A percentile compares a stretch with the other conserved stretches of the same genome.
These are phyloP conservation scores for Lentinula sp. DNA, from an alignment of 768 basidiomycete species.

Conservation along the genomic window DNA sequence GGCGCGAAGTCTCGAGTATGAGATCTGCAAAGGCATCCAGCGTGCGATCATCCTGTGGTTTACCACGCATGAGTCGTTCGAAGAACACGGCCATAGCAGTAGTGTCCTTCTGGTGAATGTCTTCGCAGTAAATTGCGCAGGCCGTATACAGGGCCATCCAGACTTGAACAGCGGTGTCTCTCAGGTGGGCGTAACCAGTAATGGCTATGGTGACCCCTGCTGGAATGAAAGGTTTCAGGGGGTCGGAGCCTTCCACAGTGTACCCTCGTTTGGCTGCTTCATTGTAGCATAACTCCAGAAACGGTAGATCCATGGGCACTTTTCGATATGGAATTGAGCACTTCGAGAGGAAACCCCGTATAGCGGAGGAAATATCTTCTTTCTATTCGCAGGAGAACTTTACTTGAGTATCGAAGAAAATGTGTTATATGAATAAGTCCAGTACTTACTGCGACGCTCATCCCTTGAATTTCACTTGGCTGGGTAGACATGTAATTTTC, in stretches of 20 bases:
- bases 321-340: constrained; percentile 4
- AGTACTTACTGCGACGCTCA: neutral
- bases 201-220: constrained; percentile 22
- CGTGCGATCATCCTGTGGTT: constrained; percentile 21
- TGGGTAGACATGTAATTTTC: neutral
- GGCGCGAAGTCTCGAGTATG: constrained; percentile 19
- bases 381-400: neutral
- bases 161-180: constrained; percentile 20
- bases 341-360: neutral
- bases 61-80: constrained; percentile 17
- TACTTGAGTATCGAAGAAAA: neutral
- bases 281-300: constrained; percentile 13
- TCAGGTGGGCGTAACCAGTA: constrained; percentile 23
- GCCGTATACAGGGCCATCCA: constrained; percentile 35
- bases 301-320: constrained; percentile 6
- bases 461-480: neutral
- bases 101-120: constrained; percentile 19
- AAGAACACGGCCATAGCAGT: constrained; percentile 26
- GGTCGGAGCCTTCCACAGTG: constrained; percentile 14
- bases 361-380: neutral
- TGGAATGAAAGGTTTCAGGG: constrained; percentile 23
- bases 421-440: neutral
- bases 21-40: constrained; percentile 28
- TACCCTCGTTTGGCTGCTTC: constrained; percentile 19
- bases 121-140: constrained; percentile 30